Evolutionary conservation across 1,284 basidiomycete genomes (phyloP), one percentile per base, ranked within the genome.

Genomic region (Pyrrhoderma noxium): DNA sequence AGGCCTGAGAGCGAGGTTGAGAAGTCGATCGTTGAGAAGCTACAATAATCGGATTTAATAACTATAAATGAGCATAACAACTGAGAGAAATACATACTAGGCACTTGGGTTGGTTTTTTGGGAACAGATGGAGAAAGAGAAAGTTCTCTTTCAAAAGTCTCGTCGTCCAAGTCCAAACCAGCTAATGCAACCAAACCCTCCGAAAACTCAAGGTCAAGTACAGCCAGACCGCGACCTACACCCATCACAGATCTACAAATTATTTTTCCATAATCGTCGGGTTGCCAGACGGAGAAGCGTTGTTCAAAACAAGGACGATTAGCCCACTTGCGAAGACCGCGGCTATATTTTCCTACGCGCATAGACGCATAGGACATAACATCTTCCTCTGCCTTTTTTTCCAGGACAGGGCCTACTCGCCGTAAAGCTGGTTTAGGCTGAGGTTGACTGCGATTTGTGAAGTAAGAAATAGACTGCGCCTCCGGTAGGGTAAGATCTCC

Each of bases 271-370:
- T 22, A 16, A 41, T 73, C 69, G 25, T 67, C 64, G 18, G 70
- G 68, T 11, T 73, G 62, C 70, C 79, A 85, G 2, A 84, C 68
- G 19, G 68, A 65, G 57, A 75, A 67, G 21, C 85, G 72, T 52
- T 89, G 83, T 62, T 90, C 87, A 62, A 87, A 89, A 61, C 82
- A 83, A 16, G 84, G 80, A 3, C 87, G 78, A 31, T 69, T 66
- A 54, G 79, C 72, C 88, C 88, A 90, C 19, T 67, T 73, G 49
- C 71, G 73, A 40, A 89, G 67, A 46, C 83, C 82, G 14, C 68
- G 69, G 59, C 81, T 85, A 45, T 65, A 69, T 19, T 64, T 55
- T 21, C 67, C 67, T 25, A 80, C 61, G 16, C 65, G 66, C 35
- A 65, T 67, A 13, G 67, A 60, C 37, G 69, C 64, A 23, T 51